These are phyloP conservation scores for Seminavis robusta DNA, from an alignment of 108 stramenopile genomes.

Conservation along the genomic window DNA sequence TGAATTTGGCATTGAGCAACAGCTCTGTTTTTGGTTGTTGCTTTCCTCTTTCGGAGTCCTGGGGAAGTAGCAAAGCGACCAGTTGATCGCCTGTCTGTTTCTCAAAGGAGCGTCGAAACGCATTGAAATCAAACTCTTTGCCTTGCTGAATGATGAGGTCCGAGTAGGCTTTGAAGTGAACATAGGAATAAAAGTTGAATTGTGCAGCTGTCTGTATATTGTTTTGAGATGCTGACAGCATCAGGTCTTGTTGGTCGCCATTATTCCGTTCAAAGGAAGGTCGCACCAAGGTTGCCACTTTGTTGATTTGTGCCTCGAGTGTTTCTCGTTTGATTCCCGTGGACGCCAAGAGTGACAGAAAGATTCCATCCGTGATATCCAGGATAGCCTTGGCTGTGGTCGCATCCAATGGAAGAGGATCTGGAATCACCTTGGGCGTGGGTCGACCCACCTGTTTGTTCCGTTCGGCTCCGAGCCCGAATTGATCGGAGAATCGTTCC, in stretches of 20 bases:
- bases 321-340: conserved; percentile 9
- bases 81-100: conserved; percentile 31
- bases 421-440: conserved; percentile 35
- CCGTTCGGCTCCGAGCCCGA: conserved; percentile 57
- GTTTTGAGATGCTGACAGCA: too few species aligned
- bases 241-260: too few species aligned
- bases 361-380: conserved; percentile 30
- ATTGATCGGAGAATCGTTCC: conserved; percentile 74
- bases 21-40: too few species aligned
- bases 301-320: conserved; percentile 29
- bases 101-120: conserved; percentile 56
- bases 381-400: conserved; percentile 28
- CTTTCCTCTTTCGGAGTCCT: too few species aligned
- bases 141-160: conserved; percentile 49
- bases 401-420: conserved; percentile 27
- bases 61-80: conserved; percentile 8
- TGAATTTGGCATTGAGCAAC: background rate
- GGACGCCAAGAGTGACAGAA: conserved; percentile 17
- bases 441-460: conserved; percentile 29
- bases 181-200: conserved; percentile 71
- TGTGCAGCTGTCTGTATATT: conserved; percentile 14
- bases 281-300: conserved; percentile 34
- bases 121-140: conserved; percentile 34
- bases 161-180: conserved; percentile 69
- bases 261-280: conserved; percentile 56